phyloP scores from a whole-genome alignment of 805 yeast species.

The Yarrowia bubula region DNA sequence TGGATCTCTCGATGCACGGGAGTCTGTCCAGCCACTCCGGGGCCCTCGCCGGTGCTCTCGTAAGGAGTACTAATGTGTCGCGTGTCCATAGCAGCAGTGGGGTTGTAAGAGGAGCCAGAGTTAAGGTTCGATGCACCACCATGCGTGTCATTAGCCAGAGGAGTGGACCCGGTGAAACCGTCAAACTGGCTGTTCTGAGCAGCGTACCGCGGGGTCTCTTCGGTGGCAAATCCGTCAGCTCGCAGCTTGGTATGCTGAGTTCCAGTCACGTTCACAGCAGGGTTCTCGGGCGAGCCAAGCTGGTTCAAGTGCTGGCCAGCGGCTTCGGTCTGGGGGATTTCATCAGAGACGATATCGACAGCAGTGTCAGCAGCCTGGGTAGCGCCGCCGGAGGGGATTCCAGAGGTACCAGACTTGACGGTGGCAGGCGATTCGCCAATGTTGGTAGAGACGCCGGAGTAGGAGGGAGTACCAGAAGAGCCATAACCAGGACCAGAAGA shows the following conservation, averaged over 20 bases:
- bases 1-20: background rate
- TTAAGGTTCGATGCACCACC: background rate
- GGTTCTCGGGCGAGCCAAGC: background rate
- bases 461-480: background rate
- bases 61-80: background rate
- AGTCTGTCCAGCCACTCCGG: conserved; percentile 1
- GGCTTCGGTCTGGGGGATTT: background rate
- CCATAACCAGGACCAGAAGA: background rate
- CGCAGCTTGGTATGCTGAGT: background rate
- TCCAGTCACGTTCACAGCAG: background rate
- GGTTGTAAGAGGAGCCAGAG: background rate
- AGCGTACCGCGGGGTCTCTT: background rate
- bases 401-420: background rate
- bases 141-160: background rate
- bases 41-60: background rate
- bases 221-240: background rate
- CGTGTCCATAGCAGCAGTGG: background rate
- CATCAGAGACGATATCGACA: background rate
- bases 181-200: background rate
- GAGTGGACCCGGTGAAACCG: background rate
- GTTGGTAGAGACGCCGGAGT: background rate
- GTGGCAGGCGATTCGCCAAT: background rate
- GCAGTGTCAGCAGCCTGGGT: background rate
- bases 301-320: background rate
- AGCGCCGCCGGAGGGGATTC: background rate